Base-by-base conservation (phyloP, 495 filamentous ascomycete genomes). In the Tuber microsphaerosporum region DNA sequence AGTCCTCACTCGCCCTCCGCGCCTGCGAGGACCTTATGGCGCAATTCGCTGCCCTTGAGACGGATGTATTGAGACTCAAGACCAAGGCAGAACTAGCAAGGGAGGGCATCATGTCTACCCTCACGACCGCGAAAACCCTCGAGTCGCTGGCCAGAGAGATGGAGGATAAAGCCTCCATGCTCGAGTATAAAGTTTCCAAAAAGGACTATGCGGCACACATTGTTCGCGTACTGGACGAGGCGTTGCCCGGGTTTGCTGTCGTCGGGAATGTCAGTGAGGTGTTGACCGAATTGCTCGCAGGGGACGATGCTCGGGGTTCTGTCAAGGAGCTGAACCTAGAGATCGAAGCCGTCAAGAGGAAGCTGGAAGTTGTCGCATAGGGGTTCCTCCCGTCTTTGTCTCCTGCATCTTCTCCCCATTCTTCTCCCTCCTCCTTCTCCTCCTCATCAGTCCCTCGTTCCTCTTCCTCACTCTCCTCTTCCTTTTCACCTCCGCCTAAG, bases 181-280 rank as follows among this genome's bases (percentile, higher is more conserved):
- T 71, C 70, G 77, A 79, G 6, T 79, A 79, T n/a, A 70, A 75
- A 12, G 73, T 79, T 12, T 75, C 45, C 34, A 79, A 79, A 73
- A 79, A 79, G 77, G 77, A 79, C n/a, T 79, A 79, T 34, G 77
- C 76, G 8, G 73, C 73, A 12, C 70, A 79, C 70, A 69, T 79
- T 56, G 31, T 79, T 19, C 68, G 76, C 22, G 48, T 79, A 17
- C 73, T 79, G 2, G 77, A 79, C 56, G 73, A 79, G 70, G 77
- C 76, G 37, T 43, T 79, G 34, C 76, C 77, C 12, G 71, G 71
- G 22, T 79, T 79, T 26, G 73, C 70, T 17, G 77, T 71, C 31
- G 77, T 79, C 12, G 77, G 77, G 5, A 73, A 79, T 26, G 77
- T 79, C 4, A 73, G 78, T n/a, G 42, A 34, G 22, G 45, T 79